Percentiles rank a stretch among this genome's conserved stretches.
Evolutionary conservation across 176 grass and related monocot species (phyloP).

Genomic region (Aegilops longissima): DNA sequence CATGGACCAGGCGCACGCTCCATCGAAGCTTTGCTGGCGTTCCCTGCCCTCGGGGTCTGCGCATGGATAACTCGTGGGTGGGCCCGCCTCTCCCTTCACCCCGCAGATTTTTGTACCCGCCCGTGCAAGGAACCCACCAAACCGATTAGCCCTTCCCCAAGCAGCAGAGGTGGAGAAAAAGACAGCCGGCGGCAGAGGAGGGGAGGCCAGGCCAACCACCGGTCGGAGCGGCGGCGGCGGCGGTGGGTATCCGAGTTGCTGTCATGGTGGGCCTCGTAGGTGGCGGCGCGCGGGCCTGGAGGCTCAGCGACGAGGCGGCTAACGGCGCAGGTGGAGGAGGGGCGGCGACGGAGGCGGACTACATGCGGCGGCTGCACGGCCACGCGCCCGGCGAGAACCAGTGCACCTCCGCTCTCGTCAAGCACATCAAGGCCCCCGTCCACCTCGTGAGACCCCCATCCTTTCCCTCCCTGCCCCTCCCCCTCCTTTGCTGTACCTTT

Average conservation of each 20-base stretch:
- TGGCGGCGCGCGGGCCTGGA: constrained; percentile 33
- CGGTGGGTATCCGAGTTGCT: not conserved
- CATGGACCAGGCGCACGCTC: constrained; percentile 33
- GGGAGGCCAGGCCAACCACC: not conserved
- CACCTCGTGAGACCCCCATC: constrained; percentile 55
- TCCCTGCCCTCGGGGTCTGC: constrained; percentile 22
- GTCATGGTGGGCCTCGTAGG: constrained; percentile 43
- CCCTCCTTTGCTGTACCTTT: not conserved
- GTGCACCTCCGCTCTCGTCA: constrained; percentile 73
- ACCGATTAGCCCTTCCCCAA: not conserved
- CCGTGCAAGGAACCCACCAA: constrained; percentile 8
- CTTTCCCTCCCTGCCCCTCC: not conserved
- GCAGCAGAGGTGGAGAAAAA: not conserved
- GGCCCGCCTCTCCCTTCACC: not conserved
- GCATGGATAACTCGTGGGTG: constrained; percentile 57
- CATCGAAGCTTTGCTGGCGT: not conserved
- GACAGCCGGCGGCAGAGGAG: not conserved
- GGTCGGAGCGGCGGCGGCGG: not conserved
- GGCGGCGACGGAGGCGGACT: constrained; percentile 38
- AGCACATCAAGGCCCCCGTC: constrained; percentile 78
- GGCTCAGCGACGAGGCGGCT: constrained; percentile 38
- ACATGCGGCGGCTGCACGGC: constrained; percentile 64
- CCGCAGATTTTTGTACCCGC: constrained; percentile 50
- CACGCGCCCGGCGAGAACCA: constrained; percentile 68
- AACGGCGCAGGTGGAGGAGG: not conserved